phyloP scores from a whole-genome alignment of 768 basidiomycete genomes.

The Phylloporus sp. region DNA sequence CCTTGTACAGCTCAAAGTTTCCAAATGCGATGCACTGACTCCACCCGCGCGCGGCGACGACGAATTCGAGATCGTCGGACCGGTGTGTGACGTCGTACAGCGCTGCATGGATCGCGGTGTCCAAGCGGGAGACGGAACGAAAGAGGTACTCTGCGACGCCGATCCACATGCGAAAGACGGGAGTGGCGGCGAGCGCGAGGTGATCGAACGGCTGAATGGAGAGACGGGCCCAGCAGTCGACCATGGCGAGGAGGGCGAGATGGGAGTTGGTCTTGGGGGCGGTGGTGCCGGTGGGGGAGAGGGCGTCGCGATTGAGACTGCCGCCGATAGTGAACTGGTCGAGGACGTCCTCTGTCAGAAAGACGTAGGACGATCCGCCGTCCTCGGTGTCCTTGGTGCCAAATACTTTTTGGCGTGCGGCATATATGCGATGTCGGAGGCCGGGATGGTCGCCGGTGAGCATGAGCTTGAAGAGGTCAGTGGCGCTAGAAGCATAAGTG shows the following conservation, averaged over 20 bases:
- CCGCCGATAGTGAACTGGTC: conserved; percentile 85
- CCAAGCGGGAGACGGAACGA: conserved; percentile 56
- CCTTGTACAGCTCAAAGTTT: conserved; percentile 81
- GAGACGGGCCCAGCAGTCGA: conserved; percentile 93
- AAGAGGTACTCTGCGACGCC: conserved; percentile 97
- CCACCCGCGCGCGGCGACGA: conserved; percentile 91
- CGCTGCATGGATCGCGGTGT: conserved; percentile 68
- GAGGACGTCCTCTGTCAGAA: conserved; percentile 69
- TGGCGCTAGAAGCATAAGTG: conserved; percentile 80
- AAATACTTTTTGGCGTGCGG: conserved; percentile 75
- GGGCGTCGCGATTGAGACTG: conserved; percentile 12
- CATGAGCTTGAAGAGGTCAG: conserved; percentile 96
- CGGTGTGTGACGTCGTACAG: conserved; percentile 74
- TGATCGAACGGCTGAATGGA: conserved; percentile 86
- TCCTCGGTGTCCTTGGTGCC: conserved; percentile 35
- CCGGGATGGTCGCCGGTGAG: conserved; percentile 49
- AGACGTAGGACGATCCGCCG: conserved; percentile 49
- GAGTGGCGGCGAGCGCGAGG: conserved; percentile 90
- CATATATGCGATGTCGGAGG: conserved; percentile 68
- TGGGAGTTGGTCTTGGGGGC: conserved; percentile 69
- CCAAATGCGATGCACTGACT: conserved; percentile 93
- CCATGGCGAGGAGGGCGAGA: conserved; percentile 93
- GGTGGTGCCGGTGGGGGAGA: conserved; percentile 30
- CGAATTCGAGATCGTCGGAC: conserved; percentile 90
- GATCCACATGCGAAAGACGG: conserved; percentile 89